Evolutionary conservation across 805 yeast species (phyloP), one percentile per base, ranked within the genome.

Genomic region (Helenozyma rhizophorensis): DNA sequence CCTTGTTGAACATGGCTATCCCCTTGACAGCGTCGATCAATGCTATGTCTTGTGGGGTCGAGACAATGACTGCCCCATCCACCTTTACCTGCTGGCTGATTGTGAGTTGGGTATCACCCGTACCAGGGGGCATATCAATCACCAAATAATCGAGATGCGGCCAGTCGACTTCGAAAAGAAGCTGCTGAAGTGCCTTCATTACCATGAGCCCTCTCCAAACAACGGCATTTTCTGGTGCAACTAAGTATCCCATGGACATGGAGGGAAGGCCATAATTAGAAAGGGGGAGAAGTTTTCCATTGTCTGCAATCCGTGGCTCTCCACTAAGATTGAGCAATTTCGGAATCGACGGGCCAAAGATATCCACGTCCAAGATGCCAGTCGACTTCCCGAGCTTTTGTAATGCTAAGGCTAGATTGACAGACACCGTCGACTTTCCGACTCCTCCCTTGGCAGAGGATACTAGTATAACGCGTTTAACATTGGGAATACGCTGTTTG

Each of bases 141-240:
- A 86, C 80, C 29, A 86, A 60, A 14, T 78, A 69, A 51, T 86
- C 95, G 27, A 85, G 52, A 4, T 55, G 51, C 7, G 64, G 51
- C 95, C 95, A 86, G 27, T 78, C 73, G 1, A 86, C 94, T 34
- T 86, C 94, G 47, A 81, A 86, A 8, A 86, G 52, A n/a, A 86
- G 65, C 50, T 86, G 95, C 46, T 86, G 87, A 15, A 86, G 54
- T 0, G 94, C 95, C 54, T 86, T 86, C 76, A 83, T 86, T 14
- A 86, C 89, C 78, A 86, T 77, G 25, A 85, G 58, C 0, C 95
- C 95, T 33, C 95, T 65, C 95, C 95, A 86, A 0, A 81, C 90
- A 4, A 86, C 71, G 0, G 88, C 81, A 19, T 78, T 76, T 29
- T 73, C 78, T 7, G 81, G 81, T 2, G 70, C 56, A 2, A 85